Base-by-base conservation (phyloP, 495 filamentous ascomycete species). In the Chaetomium tenue region DNA sequence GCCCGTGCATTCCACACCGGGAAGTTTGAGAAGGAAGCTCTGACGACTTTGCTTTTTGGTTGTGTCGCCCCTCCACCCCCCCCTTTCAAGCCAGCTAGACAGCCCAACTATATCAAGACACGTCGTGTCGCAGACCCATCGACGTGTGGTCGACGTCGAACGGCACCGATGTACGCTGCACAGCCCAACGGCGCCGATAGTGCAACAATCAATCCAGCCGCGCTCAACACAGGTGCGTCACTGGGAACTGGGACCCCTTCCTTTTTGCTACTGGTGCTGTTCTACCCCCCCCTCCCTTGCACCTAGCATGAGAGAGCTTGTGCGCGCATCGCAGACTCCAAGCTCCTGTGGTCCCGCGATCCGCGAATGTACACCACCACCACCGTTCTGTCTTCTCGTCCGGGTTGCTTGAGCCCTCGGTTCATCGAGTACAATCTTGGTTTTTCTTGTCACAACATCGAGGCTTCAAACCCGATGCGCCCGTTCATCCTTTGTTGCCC, bases 61-160 rank as follows among this genome's bases (percentile, higher is more conserved):
- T 68, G 72, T 70, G 68, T 69, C 63, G 63, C 72, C 72, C 74
- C 74, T 69, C 71, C 68, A 33, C 63, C 66, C 52, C 18, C 63
- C 67, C 68, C 33, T 30, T 30, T 8, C 3, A 37, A 11, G 5
- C 33, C 5, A 37, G 9, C 28, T 6, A 37, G 33, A 7, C 74
- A 81, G 70, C 75, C 79, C 80, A 82, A 81, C 80, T 79, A 79
- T 79, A 81, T 82, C 80, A 80, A 79, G 79, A 82, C 79, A 82
- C 80, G 78, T 82, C 78, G 79, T 78, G 81, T 77, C 78, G 78
- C 77, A 79, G 73, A 76, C 70, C 72, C 71, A 72, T 74, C 70
- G 71, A 72, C 73, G 74, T 74, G 74, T 74, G 74, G 68, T 76
- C 68, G 67, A 70, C 71, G 72, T 76, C 73, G 74, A 68, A 68